These are phyloP conservation scores for Ogataea nitratoaversa DNA, from an alignment of 805 yeast genomes.

Conservation along the genomic window DNA sequence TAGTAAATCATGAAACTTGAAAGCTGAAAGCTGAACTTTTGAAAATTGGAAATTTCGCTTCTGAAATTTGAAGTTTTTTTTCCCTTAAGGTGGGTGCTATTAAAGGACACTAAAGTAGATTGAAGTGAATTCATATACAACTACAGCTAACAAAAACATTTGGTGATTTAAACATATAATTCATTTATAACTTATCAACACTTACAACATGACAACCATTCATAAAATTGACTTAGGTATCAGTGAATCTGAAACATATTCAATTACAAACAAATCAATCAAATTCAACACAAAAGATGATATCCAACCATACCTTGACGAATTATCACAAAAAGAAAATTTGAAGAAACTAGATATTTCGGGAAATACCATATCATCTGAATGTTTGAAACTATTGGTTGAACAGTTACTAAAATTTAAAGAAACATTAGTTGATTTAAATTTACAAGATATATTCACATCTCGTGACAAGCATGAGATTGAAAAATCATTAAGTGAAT, in stretches of 20 bases:
- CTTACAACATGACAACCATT: conserved; percentile 32
- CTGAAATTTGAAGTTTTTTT: too few relatives aligned
- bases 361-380: conserved; percentile 94
- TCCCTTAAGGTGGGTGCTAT: too few relatives aligned
- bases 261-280: conserved; percentile 69
- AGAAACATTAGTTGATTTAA: conserved; percentile 57
- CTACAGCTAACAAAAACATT: too few relatives aligned
- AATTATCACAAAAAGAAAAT: conserved; percentile 37
- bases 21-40: too few relatives aligned
- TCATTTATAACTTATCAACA: too few relatives aligned
- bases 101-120: too few relatives aligned
- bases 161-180: too few relatives aligned
- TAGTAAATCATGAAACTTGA: too few relatives aligned
- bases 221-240: conserved; percentile 35
- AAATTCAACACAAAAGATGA: conserved; percentile 73
- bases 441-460: conserved; percentile 90
- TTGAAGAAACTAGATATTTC: conserved; percentile 68
- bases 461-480: conserved; percentile 94
- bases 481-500: conserved; percentile 69
- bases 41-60: too few relatives aligned
- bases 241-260: conserved; percentile 44
- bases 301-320: conserved; percentile 63
- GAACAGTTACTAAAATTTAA: conserved; percentile 40
- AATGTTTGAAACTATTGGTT: conserved; percentile 73
- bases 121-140: too few relatives aligned